Evolutionary conservation across 495 filamentous ascomycete species (phyloP).

Genomic region (Beverwykella pulmonaria): DNA sequence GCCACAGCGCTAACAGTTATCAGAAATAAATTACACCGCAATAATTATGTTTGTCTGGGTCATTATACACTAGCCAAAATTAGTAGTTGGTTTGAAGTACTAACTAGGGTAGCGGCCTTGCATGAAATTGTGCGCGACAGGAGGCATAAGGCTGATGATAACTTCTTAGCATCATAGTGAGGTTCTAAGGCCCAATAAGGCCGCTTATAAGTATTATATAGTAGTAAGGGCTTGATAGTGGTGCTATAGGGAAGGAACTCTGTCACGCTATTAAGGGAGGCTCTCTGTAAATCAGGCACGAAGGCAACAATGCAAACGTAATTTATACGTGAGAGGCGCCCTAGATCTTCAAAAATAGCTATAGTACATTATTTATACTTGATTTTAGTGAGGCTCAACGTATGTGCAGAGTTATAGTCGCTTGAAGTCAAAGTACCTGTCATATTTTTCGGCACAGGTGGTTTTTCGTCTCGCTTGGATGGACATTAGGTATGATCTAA

Average conservation of each 20-base stretch:
- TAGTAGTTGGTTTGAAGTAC: neutral
- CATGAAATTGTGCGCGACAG: constrained; percentile 17
- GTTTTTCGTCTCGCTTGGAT: too few species aligned
- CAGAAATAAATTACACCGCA: neutral
- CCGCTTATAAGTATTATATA: constrained; percentile 34
- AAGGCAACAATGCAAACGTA: constrained; percentile 34
- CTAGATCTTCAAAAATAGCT: constrained; percentile 29
- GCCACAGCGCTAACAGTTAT: neutral
- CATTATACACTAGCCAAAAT: constrained; percentile 29
- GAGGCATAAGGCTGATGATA: constrained; percentile 36
- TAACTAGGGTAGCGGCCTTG: too few species aligned
- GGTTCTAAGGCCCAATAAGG: constrained; percentile 31
- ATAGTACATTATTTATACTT: constrained; percentile 22
- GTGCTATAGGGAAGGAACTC: constrained; percentile 33
- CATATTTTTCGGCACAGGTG: too few species aligned
- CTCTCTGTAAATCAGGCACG: constrained; percentile 35
- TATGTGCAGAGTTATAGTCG: neutral
- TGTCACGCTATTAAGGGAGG: constrained; percentile 21
- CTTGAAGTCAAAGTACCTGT: too few species aligned
- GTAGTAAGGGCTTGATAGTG: constrained; percentile 10
- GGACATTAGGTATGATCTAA: too few species aligned
- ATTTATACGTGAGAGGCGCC: constrained; percentile 25
- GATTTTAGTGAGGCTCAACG: constrained; percentile 10
- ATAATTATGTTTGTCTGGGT: neutral
- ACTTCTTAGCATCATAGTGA: constrained; percentile 31